phyloP scores from a whole-genome alignment of 148 eudicot species.

The Rhododendron mucronatum region DNA sequence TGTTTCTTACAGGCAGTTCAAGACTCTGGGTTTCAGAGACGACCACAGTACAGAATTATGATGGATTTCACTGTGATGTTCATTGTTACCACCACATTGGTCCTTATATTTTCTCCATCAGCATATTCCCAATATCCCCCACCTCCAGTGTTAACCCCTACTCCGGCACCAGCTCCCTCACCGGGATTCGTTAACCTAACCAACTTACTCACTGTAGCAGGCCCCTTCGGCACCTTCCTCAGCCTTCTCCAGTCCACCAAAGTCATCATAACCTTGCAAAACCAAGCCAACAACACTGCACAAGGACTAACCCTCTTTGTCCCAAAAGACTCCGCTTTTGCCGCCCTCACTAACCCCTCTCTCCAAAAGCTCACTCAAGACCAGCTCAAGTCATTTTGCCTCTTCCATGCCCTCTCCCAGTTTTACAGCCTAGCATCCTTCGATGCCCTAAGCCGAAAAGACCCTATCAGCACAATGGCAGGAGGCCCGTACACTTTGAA shows the following conservation, averaged over 20 bases:
- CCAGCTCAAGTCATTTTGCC: conserved; percentile 67
- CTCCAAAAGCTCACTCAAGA: conserved; percentile 70
- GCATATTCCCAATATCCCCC: conserved; percentile 33
- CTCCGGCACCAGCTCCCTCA: conserved; percentile 73
- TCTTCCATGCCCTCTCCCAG: conserved; percentile 78
- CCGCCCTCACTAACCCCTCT: conserved; percentile 56
- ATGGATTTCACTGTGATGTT: conserved; percentile 30
- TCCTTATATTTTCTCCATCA: conserved; percentile 29
- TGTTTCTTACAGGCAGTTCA: conserved; percentile 27
- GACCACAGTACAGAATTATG: neutral
- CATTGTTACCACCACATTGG: conserved; percentile 23
- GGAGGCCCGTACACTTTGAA: conserved; percentile 62
- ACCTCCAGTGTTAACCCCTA: conserved; percentile 23
- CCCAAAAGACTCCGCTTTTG: conserved; percentile 63
- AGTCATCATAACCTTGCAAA: conserved; percentile 69
- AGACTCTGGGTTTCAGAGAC: conserved; percentile 5
- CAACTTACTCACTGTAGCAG: conserved; percentile 66
- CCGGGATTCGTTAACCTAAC: conserved; percentile 69
- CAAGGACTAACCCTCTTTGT: conserved; percentile 83
- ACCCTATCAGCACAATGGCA: conserved; percentile 60
- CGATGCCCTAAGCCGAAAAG: conserved; percentile 44
- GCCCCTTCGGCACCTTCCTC: conserved; percentile 78
- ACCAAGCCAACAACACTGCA: conserved; percentile 80
- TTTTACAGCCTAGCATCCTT: conserved; percentile 78
- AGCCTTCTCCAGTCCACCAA: conserved; percentile 59